Evolutionary conservation across 805 yeast genomes (phyloP).

Genomic region (Saturnispora besseyi): DNA sequence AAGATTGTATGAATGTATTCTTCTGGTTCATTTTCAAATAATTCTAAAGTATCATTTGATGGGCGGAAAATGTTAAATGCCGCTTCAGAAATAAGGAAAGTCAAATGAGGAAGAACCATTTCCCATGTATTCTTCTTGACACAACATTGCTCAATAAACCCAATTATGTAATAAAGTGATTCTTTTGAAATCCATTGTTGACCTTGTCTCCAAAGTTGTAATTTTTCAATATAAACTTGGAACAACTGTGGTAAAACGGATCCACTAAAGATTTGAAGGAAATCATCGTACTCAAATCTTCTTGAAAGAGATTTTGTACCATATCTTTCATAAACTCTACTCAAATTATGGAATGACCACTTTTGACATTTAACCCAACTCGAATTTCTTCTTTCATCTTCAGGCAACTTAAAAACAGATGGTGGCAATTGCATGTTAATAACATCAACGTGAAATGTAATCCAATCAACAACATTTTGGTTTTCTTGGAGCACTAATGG

Average conservation of each 20-base stretch:
- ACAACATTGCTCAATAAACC: constrained; percentile 55
- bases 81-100: constrained; percentile 57
- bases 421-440: constrained; percentile 52
- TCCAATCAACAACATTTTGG: constrained; percentile 56
- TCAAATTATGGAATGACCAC: constrained; percentile 80
- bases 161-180: constrained; percentile 54
- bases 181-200: constrained; percentile 62
- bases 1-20: constrained; percentile 79
- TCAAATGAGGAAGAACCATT: constrained; percentile 59
- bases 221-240: constrained; percentile 50
- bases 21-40: constrained; percentile 81
- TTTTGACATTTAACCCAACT: constrained; percentile 74
- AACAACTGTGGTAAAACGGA: constrained; percentile 70
- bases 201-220: constrained; percentile 64
- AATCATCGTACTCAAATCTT: constrained; percentile 51
- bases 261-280: constrained; percentile 43
- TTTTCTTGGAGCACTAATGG: constrained; percentile 56
- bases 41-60: constrained; percentile 57
- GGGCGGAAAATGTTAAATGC: constrained; percentile 76
- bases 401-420: constrained; percentile 41
- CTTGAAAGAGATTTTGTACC: constrained; percentile 40
- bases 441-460: constrained; percentile 62
- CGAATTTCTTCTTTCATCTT: constrained; percentile 40
- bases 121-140: constrained; percentile 56
- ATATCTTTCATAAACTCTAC: constrained; percentile 62